A percentile compares a stretch with the other conserved stretches of the same genome.
phyloP scores from a whole-genome alignment of 192 early-diverging fungal genomes.

The Coemansia sp. region DNA sequence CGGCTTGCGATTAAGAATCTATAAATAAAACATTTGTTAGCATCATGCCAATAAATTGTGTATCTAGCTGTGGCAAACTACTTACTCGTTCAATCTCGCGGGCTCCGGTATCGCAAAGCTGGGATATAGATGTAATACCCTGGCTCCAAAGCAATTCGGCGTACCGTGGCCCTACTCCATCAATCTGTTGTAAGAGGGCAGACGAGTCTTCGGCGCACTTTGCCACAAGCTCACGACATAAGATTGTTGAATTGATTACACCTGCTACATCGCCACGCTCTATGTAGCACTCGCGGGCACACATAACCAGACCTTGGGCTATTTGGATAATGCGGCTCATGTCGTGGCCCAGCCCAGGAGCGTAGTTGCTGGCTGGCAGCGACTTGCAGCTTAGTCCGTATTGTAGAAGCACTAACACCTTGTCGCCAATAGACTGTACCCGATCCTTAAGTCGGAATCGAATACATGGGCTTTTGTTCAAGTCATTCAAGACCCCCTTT shows the following conservation, averaged over 20 bases:
- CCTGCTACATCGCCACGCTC: conserved; percentile 7
- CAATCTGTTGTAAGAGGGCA: conserved; percentile 57
- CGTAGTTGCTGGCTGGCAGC: conserved; percentile 20
- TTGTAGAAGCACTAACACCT: conserved; percentile 35
- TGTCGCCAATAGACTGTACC: conserved; percentile 20
- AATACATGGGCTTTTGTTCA: conserved; percentile 22
- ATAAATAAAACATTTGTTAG: conserved; percentile 1
- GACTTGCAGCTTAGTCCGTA: conserved; percentile 23
- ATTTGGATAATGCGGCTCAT: conserved; percentile 19
- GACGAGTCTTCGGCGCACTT: conserved; percentile 51
- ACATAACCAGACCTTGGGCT: conserved; percentile 21
- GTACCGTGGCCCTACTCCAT: conserved; percentile 56
- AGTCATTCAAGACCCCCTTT: conserved; percentile 35
- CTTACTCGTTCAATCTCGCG: conserved; percentile 55
- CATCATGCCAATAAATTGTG: background rate
- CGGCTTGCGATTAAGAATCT: conserved; percentile 55
- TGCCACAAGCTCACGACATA: conserved; percentile 44
- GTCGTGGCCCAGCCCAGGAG: conserved; percentile 22
- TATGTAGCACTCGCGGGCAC: conserved; percentile 26
- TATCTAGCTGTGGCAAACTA: background rate
- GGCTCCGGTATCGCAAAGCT: conserved; percentile 31
- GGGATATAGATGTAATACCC: conserved; percentile 46
- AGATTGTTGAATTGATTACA: background rate
- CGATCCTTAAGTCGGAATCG: conserved; percentile 3
- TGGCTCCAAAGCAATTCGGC: conserved; percentile 49